Base-by-base conservation (phyloP, 2,329 filamentous ascomycete species). In the Phyllosticta citribraziliensis region DNA sequence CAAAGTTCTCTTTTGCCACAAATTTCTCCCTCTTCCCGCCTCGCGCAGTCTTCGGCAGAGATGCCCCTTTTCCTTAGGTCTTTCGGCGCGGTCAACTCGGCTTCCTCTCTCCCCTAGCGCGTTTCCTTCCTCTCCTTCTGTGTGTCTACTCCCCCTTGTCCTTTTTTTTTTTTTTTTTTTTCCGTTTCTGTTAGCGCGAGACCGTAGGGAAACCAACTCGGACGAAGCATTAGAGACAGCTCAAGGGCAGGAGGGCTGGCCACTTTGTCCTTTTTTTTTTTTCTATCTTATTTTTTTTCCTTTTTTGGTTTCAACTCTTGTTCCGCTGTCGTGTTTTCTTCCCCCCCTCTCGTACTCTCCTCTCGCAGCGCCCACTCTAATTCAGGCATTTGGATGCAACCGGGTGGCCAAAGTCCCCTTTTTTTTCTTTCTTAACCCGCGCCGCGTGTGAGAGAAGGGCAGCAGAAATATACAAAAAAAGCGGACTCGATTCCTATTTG, bases 301-400 rank as follows among this genome's bases (percentile, higher is more conserved):
- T 22, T 55, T 25, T 52, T n/a, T 17, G 58, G 53, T 24, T 57
- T 40, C 55, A 35, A 33, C 24, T n/a, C 22, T 55, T 55, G 3
- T 55, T 35, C n/a, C 33, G 17, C 27, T 55, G 54, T 61, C 51
- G 52, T 61, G 54, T 61, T 47, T 27, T 55, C 56, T 56, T 52
- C 20, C 35, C 40, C 25, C 52, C 27, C 35, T 20, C 35, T 56
- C 51, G 51, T 55, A 27, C 30, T 56, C 55, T 56, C 51, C 33
- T 52, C 53, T n/a, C 52, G 10, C 20, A 55, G 35, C 22, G 20
- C 57, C 40, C 30, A 50, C 35, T 60, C 57, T 60, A 60, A 60
- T 60, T 60, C 33, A 55, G 57, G 57, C 52, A 60, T 60, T 57
- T 60, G 57, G 57, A 60, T 55, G 54, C 54, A 30, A 55, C 33